Percentiles rank a stretch among this genome's conserved stretches.
Conservation (phyloP, 352 stramenopile species). For the Phytophthora hybrid region DNA sequence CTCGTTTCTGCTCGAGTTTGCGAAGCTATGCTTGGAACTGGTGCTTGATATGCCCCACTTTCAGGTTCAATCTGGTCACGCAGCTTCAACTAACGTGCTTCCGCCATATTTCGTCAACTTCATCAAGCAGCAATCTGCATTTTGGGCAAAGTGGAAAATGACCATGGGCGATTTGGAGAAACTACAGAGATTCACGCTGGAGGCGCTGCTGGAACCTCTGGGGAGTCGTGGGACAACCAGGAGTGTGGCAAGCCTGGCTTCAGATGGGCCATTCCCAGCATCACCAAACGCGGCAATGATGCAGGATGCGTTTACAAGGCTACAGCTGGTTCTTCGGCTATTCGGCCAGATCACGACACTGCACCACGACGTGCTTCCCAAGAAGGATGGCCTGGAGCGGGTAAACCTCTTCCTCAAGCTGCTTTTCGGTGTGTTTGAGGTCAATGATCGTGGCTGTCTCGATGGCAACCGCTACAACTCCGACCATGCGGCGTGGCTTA, state of each 20-base stretch:
- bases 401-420: constrained; percentile 63
- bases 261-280: constrained; percentile 47
- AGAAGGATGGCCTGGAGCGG: constrained; percentile 56
- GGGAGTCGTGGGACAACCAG: constrained; percentile 24
- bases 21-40: constrained; percentile 79
- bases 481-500: constrained; percentile 63
- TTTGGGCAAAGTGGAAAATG: constrained; percentile 86
- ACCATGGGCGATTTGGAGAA: constrained; percentile 59
- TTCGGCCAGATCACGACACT: constrained; percentile 74
- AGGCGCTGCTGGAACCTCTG: constrained; percentile 69
- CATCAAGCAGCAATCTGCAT: constrained; percentile 75
- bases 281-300: constrained; percentile 61
- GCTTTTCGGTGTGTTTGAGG: constrained; percentile 69
- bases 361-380: constrained; percentile 58
- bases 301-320: constrained; percentile 79
- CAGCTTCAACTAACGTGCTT: constrained; percentile 71
- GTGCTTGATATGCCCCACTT: constrained; percentile 84
- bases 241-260: constrained; percentile 6
- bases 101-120: constrained; percentile 90
- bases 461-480: constrained; percentile 44
- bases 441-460: constrained; percentile 60
- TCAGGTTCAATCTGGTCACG: constrained; percentile 49
- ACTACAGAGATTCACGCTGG: constrained; percentile 65
- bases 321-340: constrained; percentile 74
- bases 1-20: constrained; percentile 75